Evolutionary conservation across 2,329 filamentous ascomycete genomes (phyloP), one percentile per base, ranked within the genome.

Genomic region (Sporothrix sp.): DNA sequence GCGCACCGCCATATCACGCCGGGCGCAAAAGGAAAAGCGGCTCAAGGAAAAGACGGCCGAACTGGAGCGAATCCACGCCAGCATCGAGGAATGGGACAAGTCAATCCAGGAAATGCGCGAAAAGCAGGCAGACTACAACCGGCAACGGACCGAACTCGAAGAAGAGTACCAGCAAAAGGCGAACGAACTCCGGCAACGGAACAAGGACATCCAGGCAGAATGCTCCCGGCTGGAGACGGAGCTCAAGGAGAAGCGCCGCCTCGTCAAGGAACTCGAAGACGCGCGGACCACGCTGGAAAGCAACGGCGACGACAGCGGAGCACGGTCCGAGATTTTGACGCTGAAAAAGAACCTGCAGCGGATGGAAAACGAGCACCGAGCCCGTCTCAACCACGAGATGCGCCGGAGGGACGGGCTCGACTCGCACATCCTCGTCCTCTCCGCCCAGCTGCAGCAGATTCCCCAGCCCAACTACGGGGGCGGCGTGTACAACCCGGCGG

Each of bases 1-100:
- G 71, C 81, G 88, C 43, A 77, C 81, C 4, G 84, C 87, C 1
- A 85, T 94, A 62, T 86, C 84, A 56, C 84, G 85, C 54, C 86
- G 84, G 58, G 75, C 78, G 1, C 87, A 90, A 61, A 86, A 87
- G 61, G 87, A 96, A 61, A 82, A 82, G 59, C 60, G 76, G 8
- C 62, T 90, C 47, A 79, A 78, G 58, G 81, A 87, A 46, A 87
- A 84, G 63, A 75, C 81, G 58, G 72, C 74, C 14, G 84, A 88
- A 62, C 75, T 81, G 49, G 70, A 78, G 57, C 88, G 85, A 62
- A 70, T 87, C 54, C 75, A 81, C 50, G 83, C 88, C 32, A 84
- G 83, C 56, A 79, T 85, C 46, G 68, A 74, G 5, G 82, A 83
- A 55, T 86, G 85, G 74, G 78, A 82, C 36, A 74, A 75, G 40